Evolutionary conservation across 116 monocot genomes (phyloP), one percentile per base, ranked within the genome.

Genomic region (Iris pallida): DNA sequence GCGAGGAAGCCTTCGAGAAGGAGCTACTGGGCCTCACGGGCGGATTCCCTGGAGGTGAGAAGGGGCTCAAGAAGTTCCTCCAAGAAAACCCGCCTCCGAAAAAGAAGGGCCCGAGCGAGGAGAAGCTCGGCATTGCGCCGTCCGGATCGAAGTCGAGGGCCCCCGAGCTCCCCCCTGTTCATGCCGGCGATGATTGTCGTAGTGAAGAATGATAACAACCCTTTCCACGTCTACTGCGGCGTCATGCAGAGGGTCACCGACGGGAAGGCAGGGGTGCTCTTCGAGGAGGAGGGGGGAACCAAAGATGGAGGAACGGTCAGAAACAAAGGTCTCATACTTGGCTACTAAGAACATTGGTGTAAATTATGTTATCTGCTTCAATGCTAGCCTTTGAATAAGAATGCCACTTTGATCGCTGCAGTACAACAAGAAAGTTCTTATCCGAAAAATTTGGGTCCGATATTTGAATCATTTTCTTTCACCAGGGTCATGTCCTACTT

Each of bases 21-120:
- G 91, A 95, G 79, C 80, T 95, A 17, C 44, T 83, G 13, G 95
- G 95, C 16, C 78, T 95, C 64, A 95, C 95, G 43, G 91, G 91
- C 9, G 95, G 95, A 7, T 95, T 95, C 80, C 95, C 91, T 8
- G 95, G 95, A 0, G 95, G 95, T 8, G 91, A 95, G 74, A 84
- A 69, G 73, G 95, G 88, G 6, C 86, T 95, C 54, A 18, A 61
- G 20, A 55, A 53, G 15, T 95, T 95, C 78, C 76, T 95, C 45
- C 72, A 75, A 57, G 73, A 79, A 70, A 95, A 91, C 68, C 88
- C 91, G 55, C 88, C 84, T 53, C 88, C 90, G 0, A 59, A 65
- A 52, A 68, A 72, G 45, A 46, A 68, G 13, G 12, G 11, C 40
- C 14, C 11, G n/a, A 61, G 17, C 16, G 56, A 44, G 53, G 45